Evolutionary conservation across 129 eudicot species (phyloP).

Genomic region (Gnaphalium uliginosum): DNA sequence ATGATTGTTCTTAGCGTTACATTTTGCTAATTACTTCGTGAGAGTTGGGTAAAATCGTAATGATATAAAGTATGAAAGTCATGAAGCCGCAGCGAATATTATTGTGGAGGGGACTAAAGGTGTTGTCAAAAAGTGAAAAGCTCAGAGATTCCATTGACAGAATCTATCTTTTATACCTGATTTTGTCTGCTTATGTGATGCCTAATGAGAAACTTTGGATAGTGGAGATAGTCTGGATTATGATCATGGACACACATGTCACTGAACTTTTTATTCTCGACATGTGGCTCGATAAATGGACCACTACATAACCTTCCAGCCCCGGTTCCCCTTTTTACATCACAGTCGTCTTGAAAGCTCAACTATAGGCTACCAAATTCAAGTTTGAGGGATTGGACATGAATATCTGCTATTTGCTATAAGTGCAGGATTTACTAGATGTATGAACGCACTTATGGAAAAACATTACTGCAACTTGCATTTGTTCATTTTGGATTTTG

Average conservation of each 20-base stretch:
- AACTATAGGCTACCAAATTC: not conserved
- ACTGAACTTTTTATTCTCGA: conserved; percentile 13
- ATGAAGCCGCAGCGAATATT: conserved; percentile 26
- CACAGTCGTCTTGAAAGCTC: not conserved
- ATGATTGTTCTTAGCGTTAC: not conserved
- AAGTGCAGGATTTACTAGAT: not conserved
- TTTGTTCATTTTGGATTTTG: not conserved
- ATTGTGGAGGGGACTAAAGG: conserved; percentile 46
- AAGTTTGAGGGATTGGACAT: not conserved
- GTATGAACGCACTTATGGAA: not conserved
- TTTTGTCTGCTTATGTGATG: conserved; percentile 33
- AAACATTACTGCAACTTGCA: not conserved
- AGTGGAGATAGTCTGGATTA: conserved; percentile 26
- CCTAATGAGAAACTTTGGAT: conserved; percentile 25
- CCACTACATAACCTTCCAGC: conserved; percentile 17
- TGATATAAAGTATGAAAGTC: conserved; percentile 8
- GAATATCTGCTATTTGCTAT: not conserved
- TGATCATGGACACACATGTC: conserved; percentile 24
- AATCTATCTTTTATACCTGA: conserved; percentile 35
- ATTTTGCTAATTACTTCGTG: not conserved
- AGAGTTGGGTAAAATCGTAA: conserved; percentile 1
- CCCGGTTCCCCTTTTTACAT: not conserved
- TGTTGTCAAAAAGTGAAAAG: conserved; percentile 28
- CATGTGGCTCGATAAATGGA: conserved; percentile 19
- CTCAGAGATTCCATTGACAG: conserved; percentile 38